Percentiles rank a stretch among this genome's conserved stretches.
phyloP scores from a whole-genome alignment of 371 early-diverging fungal species.

The Rhizopus stolonifer region DNA sequence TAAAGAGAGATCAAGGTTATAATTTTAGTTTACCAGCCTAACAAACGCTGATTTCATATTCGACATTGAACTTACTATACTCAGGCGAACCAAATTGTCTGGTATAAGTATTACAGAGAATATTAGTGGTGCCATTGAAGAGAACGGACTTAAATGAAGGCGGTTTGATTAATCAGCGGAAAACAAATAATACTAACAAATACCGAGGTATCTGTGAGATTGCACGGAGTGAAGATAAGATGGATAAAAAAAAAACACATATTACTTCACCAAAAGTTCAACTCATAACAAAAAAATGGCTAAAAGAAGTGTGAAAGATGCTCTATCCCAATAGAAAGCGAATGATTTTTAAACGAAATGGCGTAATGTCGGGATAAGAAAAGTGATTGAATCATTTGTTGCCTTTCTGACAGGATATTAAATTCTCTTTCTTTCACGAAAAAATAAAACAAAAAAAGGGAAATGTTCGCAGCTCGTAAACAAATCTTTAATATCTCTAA shows the following conservation, averaged over 20 bases:
- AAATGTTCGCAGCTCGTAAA: constrained; percentile 28
- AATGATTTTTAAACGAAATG: background rate
- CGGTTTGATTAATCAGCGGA: constrained; percentile 24
- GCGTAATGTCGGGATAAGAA: background rate
- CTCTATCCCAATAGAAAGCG: background rate
- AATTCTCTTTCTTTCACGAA: background rate
- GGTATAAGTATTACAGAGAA: constrained; percentile 8
- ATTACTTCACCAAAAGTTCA: constrained; percentile 37
- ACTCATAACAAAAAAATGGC: constrained; percentile 33
- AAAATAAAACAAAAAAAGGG: background rate
- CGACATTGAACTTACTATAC: constrained; percentile 34
- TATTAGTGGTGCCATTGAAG: constrained; percentile 7
- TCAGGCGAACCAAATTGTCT: constrained; percentile 24
- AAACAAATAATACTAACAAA: constrained; percentile 25
- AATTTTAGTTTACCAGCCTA: background rate
- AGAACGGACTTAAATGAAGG: constrained; percentile 17
- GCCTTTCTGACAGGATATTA: background rate
- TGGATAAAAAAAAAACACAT: constrained; percentile 35
- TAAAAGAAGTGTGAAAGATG: constrained; percentile 27
- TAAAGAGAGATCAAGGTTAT: no score
- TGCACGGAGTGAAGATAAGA: constrained; percentile 33
- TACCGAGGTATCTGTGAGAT: constrained; percentile 34
- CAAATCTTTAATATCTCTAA: constrained; percentile 19
- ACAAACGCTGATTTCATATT: constrained; percentile 28
- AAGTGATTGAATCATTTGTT: background rate